phyloP scores from a whole-genome alignment of 352 stramenopile genomes.

The Globisporangium splendens region DNA sequence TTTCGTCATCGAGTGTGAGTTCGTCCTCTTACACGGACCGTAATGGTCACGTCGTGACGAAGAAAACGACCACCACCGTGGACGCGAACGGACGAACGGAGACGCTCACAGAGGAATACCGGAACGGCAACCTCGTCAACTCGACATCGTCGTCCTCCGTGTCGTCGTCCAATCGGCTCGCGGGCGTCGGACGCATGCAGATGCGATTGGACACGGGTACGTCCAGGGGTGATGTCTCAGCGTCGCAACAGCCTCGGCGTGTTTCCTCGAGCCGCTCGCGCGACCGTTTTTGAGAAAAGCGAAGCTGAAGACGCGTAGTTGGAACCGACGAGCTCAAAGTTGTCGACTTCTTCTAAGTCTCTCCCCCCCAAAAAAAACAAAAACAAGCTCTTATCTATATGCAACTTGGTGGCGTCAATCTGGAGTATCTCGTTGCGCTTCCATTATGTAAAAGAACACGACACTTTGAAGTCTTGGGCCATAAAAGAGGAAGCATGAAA shows the following conservation, averaged over 20 bases:
- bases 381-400: no score
- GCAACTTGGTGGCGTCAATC: no score
- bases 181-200: constrained; percentile 58
- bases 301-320: background rate
- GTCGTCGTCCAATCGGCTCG: constrained; percentile 30
- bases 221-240: background rate
- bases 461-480: no score
- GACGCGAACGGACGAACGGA: constrained; percentile 45
- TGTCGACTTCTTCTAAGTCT: no score
- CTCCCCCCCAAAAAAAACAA: no score
- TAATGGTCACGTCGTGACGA: constrained; percentile 66
- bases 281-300: constrained; percentile 2
- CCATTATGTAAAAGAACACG: no score
- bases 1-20: constrained; percentile 45
- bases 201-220: constrained; percentile 25
- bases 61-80: constrained; percentile 68
- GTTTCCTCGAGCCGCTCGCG: constrained; percentile 12
- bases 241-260: background rate
- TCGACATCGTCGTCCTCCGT: constrained; percentile 33
- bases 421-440: no score
- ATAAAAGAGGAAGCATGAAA: no score
- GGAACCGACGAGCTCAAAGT: no score
- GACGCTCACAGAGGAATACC: constrained; percentile 67
- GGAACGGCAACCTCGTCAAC: constrained; percentile 59
- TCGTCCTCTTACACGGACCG: constrained; percentile 67